A percentile compares a stretch with the other conserved stretches of the same genome.
Conservation (phyloP, 148 eudicot genomes). For the Diospyros lotus region DNA sequence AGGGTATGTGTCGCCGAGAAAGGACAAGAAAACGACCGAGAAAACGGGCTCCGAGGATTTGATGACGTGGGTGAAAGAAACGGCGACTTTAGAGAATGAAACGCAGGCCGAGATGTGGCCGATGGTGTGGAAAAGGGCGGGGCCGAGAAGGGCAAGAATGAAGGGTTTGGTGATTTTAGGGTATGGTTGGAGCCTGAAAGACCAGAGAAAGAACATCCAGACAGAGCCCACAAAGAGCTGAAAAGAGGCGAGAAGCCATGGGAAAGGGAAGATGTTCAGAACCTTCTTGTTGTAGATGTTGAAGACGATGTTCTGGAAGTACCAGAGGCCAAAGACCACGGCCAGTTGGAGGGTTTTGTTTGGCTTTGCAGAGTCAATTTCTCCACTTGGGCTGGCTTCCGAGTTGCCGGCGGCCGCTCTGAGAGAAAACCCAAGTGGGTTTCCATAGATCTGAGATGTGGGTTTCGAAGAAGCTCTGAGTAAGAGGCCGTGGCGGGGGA, state of each 20-base stretch:
- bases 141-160: conserved; percentile 65
- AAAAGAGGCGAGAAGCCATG: conserved; percentile 91
- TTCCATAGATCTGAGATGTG: conserved; percentile 22
- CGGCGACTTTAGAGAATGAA: conserved; percentile 91
- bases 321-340: conserved; percentile 81
- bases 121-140: conserved; percentile 84
- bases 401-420: conserved; percentile 30
- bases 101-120: conserved; percentile 91
- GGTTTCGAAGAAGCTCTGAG: conserved; percentile 17
- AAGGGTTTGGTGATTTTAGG: conserved; percentile 77
- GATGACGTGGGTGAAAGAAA: conserved; percentile 87
- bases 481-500: conserved; percentile 9
- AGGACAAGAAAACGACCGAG: conserved; percentile 65
- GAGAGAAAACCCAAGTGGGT: conserved; percentile 29
- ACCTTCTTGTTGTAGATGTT: conserved; percentile 83
- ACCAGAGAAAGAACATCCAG: conserved; percentile 74
- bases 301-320: conserved; percentile 77
- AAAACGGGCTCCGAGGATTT: conserved; percentile 85
- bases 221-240: conserved; percentile 77
- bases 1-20: conserved; percentile 73
- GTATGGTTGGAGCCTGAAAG: conserved; percentile 65
- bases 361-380: conserved; percentile 19
- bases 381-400: conserved; percentile 41
- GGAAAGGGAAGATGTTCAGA: conserved; percentile 76
- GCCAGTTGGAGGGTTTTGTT: conserved; percentile 58